Evolutionary conservation across 805 yeast species (phyloP).

Genomic region (Nadsonia fulvescens): DNA sequence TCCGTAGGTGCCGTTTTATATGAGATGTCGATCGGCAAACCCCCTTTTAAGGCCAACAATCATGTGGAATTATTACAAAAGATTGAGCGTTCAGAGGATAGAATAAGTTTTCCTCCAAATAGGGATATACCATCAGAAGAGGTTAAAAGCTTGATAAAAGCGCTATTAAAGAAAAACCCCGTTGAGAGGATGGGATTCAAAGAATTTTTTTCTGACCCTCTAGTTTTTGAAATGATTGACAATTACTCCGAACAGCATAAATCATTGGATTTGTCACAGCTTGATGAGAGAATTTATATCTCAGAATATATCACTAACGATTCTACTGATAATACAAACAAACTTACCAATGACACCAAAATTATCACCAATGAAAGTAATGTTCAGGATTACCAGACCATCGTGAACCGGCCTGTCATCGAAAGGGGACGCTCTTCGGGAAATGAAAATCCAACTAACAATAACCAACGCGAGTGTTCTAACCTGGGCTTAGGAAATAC

Average conservation of each 20-base stretch:
- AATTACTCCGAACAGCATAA: conserved; percentile 25
- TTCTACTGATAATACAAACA: too few relatives aligned
- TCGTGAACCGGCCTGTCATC: too few relatives aligned
- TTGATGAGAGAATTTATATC: conserved; percentile 67
- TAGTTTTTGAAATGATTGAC: conserved; percentile 32
- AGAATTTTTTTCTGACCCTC: conserved; percentile 66
- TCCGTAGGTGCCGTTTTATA: conserved; percentile 92
- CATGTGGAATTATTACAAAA: conserved; percentile 78
- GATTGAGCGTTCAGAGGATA: conserved; percentile 68
- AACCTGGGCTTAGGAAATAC: too few relatives aligned
- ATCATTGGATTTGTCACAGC: conserved; percentile 44
- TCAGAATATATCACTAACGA: too few relatives aligned
- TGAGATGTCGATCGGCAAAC: conserved; percentile 92
- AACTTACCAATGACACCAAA: too few relatives aligned
- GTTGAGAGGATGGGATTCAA: conserved; percentile 73
- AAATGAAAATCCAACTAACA: too few relatives aligned
- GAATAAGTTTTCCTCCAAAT: conserved; percentile 59
- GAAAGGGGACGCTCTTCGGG: too few relatives aligned
- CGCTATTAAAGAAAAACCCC: conserved; percentile 68
- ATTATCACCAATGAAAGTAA: too few relatives aligned
- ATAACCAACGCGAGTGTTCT: too few relatives aligned
- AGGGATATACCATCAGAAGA: conserved; percentile 45
- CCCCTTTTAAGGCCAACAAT: conserved; percentile 87
- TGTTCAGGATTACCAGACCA: too few relatives aligned
- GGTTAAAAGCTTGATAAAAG: conserved; percentile 51